phyloP scores from a whole-genome alignment of 306 rosid species.

The Vigna trinervia region DNA sequence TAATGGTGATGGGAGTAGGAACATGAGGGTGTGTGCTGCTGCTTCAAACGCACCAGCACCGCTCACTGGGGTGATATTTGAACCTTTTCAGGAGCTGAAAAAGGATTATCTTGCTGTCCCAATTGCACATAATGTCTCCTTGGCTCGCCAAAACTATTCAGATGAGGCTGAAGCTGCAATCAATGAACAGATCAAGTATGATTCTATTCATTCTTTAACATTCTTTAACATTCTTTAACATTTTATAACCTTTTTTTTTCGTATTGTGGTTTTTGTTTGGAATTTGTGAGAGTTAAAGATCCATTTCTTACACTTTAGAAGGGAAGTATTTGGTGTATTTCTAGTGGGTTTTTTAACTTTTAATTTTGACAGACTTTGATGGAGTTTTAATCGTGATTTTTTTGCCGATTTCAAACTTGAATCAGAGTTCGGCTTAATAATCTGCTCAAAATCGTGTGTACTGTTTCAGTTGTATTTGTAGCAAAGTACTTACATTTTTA shows the following conservation, averaged over 20 bases:
- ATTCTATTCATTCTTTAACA: neutral
- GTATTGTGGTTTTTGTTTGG: neutral
- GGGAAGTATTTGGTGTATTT: neutral
- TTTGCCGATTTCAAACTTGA: neutral
- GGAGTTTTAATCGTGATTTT: neutral
- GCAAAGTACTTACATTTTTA: neutral
- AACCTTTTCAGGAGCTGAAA: conserved; percentile 61
- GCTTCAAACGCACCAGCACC: conserved; percentile 28
- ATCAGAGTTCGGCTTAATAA: neutral
- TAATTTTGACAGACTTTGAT: neutral
- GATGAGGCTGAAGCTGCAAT: conserved; percentile 52
- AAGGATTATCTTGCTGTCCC: conserved; percentile 50
- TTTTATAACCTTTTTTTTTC: neutral
- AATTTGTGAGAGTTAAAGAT: conserved; percentile 8
- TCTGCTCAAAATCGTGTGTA: neutral
- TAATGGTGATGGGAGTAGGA: conserved; percentile 6
- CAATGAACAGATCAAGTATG: conserved; percentile 61
- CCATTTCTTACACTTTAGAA: neutral
- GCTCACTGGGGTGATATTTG: conserved; percentile 46
- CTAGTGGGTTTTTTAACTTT: too few relatives aligned
- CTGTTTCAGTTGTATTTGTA: neutral
- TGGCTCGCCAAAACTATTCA: conserved; percentile 55
- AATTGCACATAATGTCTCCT: conserved; percentile 37
- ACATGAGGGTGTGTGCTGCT: conserved; percentile 47
- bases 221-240: neutral